Percentiles rank a stretch among this genome's conserved stretches.
phyloP scores from a whole-genome alignment of 257 asterid genomes.

The Rhazya stricta region DNA sequence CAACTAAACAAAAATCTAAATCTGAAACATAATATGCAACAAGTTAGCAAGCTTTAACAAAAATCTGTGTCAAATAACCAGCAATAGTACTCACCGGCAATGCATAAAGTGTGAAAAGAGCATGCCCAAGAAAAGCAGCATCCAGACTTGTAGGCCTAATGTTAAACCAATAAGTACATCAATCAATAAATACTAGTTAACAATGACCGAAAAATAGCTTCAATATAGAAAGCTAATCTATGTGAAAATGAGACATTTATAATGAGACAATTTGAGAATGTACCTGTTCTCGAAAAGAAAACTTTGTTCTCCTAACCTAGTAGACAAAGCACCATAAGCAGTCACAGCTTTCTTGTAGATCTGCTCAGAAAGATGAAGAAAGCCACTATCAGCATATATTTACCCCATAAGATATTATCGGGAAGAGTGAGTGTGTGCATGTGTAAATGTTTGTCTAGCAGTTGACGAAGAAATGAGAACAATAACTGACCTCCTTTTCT shows the following conservation, averaged over 20 bases:
- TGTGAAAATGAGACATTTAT: background rate
- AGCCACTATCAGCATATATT: conserved; percentile 2
- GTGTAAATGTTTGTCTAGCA: background rate
- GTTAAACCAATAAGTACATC: conserved; percentile 5
- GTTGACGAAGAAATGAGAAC: background rate
- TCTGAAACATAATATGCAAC: background rate
- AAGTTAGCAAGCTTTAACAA: background rate
- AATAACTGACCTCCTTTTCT: conserved; percentile 55
- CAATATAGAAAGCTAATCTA: background rate
- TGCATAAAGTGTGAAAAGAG: conserved; percentile 69
- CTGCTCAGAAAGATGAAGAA: conserved; percentile 28
- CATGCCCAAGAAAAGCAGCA: conserved; percentile 75
- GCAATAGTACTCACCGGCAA: conserved; percentile 73
- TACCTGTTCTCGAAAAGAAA: conserved; percentile 73
- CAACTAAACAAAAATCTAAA: background rate
- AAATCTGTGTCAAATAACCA: background rate
- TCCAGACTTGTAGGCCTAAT: conserved; percentile 95
- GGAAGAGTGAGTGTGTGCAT: background rate
- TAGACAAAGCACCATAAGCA: conserved; percentile 70
- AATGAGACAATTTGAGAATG: background rate
- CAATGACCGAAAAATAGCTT: background rate
- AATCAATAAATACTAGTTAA: background rate
- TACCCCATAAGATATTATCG: background rate
- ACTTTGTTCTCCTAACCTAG: conserved; percentile 66
- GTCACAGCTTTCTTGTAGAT: conserved; percentile 62